Base-by-base conservation (phyloP, 805 yeast genomes). In the Kurtzmaniella fragi region DNA sequence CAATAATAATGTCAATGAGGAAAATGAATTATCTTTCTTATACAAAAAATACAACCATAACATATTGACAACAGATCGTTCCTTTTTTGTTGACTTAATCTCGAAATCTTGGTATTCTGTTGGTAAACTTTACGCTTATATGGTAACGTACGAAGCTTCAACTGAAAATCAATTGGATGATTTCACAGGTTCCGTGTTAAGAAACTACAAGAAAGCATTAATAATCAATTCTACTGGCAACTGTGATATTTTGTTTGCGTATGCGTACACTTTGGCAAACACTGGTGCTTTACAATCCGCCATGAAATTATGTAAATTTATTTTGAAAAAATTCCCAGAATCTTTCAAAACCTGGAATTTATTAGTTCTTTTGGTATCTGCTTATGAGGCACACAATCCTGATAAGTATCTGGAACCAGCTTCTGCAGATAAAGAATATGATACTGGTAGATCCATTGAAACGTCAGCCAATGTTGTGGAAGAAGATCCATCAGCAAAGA, bases 321-420 rank as follows among this genome's bases (percentile, higher is more conserved):
- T 77, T 4, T 60, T 80, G 42, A 75, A 69, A 33, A 57, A 66
- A 31, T 67, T 67, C 40, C 83, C 85, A 0, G 73, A 73, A 31
- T 72, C 78, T 36, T 67, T 80, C 49, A 73, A 73, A 48, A 72
- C 80, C 6, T 80, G 91, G 80, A 84, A 84, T 52, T 61, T 86
- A 46, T 61, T 84, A 31, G 75, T 80, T 0, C 68, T 85, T 41
- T 58, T 84, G n/a, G 66, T 80, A 25, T 75, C 90, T 0, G 72
- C 82, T 0, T 71, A 72, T 30, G 86, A 83, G 40, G 77, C 74
- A 35, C 35, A 43, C 34, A 42, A 49, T 25, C 48, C 53, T 2
- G 53, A 47, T 13, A 42, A 37, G 7, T 7, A 17, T 39, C 11
- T 44, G 42, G 32, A 35, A 30, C 13, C 25, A 20, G 25, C 8